Evolutionary conservation across 1,284 basidiomycete genomes (phyloP), one percentile per base, ranked within the genome.

Genomic region (Tremellales sp.): DNA sequence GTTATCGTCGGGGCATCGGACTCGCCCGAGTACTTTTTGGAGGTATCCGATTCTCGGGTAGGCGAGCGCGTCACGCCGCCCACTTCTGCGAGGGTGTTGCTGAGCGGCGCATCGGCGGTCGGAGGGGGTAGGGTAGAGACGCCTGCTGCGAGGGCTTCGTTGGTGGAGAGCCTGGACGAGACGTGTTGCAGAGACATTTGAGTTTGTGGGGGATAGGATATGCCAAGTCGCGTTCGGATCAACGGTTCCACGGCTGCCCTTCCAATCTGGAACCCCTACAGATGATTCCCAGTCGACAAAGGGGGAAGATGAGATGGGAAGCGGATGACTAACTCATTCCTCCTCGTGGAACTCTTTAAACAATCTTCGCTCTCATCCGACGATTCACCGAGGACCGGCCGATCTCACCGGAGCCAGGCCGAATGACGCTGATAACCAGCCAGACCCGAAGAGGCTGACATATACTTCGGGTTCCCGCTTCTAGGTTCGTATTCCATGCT

Each of bases 141-240:
- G 16, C 41, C 47, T 4, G 43, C 47, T 2, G 47, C 53, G 5
- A 55, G 50, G 5, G 53, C 46, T 35, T 52, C 53, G 19, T 32
- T 13, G 4, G 48, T 18, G 21, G 14, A 25, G 18, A 39, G 29
- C 10, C 16, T 10, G 10, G 29, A 31, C 29, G 29, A 31, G 29
- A 31, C 29, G 10, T 10, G 29, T 10, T 31, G 29, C 10, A 31
- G 29, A 16, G 29, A 31, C 29, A 31, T 31, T 10, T 10, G 10
- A 16, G 29, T 10, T 31, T 10, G 16, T 10, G 10, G 29, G 10
- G 10, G 16, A 31, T 31, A 16, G 10, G 16, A 31, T 10, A 10
- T 31, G 29, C 29, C 10, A 16, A 31, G 29, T n/a, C n/a, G n/a
- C n/a, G n/a, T n/a, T n/a, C n/a, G n/a, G n/a, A n/a, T n/a, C n/a